Percentiles rank a stretch among this genome's conserved stretches.
phyloP scores from a whole-genome alignment of 345 rosid genomes.

The Salix viminalis region DNA sequence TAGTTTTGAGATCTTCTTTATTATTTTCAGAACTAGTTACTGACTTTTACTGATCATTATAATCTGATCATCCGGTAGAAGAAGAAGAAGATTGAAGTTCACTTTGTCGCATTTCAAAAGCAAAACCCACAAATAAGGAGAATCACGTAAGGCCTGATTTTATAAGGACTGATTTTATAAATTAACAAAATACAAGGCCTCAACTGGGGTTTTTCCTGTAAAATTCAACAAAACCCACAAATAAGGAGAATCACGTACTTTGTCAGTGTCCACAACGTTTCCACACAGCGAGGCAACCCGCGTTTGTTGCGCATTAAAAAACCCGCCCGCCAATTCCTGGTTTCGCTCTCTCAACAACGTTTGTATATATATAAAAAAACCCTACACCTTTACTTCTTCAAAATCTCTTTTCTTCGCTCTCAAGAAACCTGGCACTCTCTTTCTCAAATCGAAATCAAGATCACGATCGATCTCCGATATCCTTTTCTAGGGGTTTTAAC shows the following conservation, averaged over 20 bases:
- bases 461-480: neutral
- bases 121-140: too few relatives aligned
- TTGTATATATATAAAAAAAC: neutral
- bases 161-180: neutral
- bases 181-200: neutral
- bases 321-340: neutral
- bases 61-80: too few relatives aligned
- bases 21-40: too few relatives aligned
- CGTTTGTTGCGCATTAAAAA: neutral
- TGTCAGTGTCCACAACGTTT: neutral
- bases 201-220: neutral
- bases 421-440: neutral
- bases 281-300: neutral
- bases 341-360: too few relatives aligned
- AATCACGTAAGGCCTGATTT: too few relatives aligned
- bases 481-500: neutral
- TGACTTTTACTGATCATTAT: too few relatives aligned
- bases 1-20: too few relatives aligned
- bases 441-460: neutral
- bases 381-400: neutral
- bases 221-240: too few relatives aligned
- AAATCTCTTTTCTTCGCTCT: neutral
- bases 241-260: too few relatives aligned
- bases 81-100: too few relatives aligned
- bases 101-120: too few relatives aligned